Evolutionary conservation across 257 asterid species (phyloP).

Genomic region (Nemophila menziesii): DNA sequence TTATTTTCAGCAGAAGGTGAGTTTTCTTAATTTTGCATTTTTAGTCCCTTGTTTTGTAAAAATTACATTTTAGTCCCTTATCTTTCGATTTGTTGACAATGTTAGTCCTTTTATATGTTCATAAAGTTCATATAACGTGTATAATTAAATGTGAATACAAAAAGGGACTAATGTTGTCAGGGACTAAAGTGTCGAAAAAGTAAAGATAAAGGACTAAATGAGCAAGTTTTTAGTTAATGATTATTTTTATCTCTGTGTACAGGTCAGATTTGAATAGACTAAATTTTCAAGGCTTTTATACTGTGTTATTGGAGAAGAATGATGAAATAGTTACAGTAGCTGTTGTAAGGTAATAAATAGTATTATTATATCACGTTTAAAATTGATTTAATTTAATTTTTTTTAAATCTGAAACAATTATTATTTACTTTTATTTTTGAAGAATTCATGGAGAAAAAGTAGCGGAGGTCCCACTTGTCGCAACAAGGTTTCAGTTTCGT

Average conservation of each 20-base stretch:
- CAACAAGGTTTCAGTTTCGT: slow-evolving; percentile 68
- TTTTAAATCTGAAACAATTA: slow-evolving; percentile 9
- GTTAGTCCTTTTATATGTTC: no score
- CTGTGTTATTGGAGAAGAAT: slow-evolving; percentile 58
- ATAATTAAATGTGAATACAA: no score
- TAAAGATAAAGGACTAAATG: no score
- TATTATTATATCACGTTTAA: slow-evolving; percentile 7
- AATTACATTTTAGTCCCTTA: no score
- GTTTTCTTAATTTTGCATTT: slow-evolving; percentile 3
- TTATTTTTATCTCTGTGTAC: slow-evolving; percentile 7
- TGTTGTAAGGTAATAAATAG: slow-evolving; percentile 68
- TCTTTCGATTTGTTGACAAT: no score
- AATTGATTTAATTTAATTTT: slow-evolving; percentile 3
- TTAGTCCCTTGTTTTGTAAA: no score
- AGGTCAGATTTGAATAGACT: slow-evolving; percentile 80
- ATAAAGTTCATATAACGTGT: no score
- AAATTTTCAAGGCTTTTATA: slow-evolving; percentile 77
- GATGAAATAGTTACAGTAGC: slow-evolving; percentile 69
- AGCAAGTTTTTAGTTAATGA: background rate
- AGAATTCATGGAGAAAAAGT: slow-evolving; percentile 65
- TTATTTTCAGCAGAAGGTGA: slow-evolving; percentile 58
- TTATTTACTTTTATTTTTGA: slow-evolving; percentile 5
- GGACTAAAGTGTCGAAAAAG: no score
- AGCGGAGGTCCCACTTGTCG: slow-evolving; percentile 74
- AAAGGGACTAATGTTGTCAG: no score